Base-by-base conservation (phyloP, 306 rosid genomes). In the Nissolia schottii region DNA sequence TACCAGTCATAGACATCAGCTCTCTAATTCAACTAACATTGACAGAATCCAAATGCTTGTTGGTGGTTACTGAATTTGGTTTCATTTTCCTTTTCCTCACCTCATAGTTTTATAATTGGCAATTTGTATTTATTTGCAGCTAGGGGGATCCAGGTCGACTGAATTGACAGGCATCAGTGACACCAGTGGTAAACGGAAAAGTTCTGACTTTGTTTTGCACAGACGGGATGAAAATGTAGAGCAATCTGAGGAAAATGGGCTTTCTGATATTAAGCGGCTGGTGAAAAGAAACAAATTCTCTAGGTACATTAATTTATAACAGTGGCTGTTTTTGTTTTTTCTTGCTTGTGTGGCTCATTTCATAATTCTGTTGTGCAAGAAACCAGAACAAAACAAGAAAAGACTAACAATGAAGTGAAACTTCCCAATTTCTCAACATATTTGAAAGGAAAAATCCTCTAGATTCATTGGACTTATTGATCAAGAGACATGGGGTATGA, bases 241-340 rank as follows among this genome's bases (percentile, higher is more conserved):
- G 46, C 71, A 41, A 43, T 63, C 78, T 43, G 76, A 75, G 62
- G 66, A 70, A 25, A 51, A 25, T 48, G 71, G 11, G 68, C 46
- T 83, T 65, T 83, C 76, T 18, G 84, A 79, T 50, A 75, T 83
- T 20, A 84, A 75, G 81, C 68, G 6, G 46, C 43, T 83, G 53
- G 69, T 83, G 43, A 41, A 79, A 53, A 69, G 32, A 38, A 79
- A 65, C 57, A 79, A 29, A 7, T 79, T 83, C 63, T 75, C 86
- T 58, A 79, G 86, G 86, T 83, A 83, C 9, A 27, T 10, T 8
- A 62, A 19, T 76, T 69, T 53, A 50, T 71, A 27, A 5, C 16
- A 11, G 16, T 41, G 15, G 6, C 34, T 35, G 2, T 54, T 66
- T 65, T 51, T 51, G 14, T 7, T 14, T 27, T 12, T 53, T 28